These are phyloP conservation scores for Aspergillus campestris DNA, from an alignment of 495 filamentous ascomycete species.

Conservation along the genomic window DNA sequence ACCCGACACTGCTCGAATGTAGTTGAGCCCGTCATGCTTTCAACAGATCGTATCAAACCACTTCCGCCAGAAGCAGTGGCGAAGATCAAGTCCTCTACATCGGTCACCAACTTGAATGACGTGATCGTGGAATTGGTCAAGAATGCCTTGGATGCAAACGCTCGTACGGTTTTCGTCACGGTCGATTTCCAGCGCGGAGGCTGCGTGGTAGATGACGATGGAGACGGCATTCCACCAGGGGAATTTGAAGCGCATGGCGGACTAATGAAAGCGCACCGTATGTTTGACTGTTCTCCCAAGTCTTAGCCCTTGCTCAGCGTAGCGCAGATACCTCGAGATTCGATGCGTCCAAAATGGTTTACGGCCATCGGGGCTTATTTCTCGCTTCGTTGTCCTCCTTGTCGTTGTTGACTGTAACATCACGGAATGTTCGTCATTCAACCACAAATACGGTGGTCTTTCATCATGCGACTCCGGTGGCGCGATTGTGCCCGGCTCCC, in stretches of 20 bases:
- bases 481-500: conserved; percentile 57
- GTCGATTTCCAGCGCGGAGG: conserved; percentile 70
- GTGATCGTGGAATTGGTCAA: conserved; percentile 70
- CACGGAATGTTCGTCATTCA: conserved; percentile 54
- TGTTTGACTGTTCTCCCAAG: conserved; percentile 16
- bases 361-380: conserved; percentile 69
- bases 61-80: conserved; percentile 67
- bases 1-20: background rate
- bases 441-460: conserved; percentile 63
- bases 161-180: conserved; percentile 59
- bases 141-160: conserved; percentile 78
- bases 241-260: conserved; percentile 67
- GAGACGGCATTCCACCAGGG: conserved; percentile 61
- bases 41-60: conserved; percentile 45
- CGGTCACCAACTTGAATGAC: conserved; percentile 64
- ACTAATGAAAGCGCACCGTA: conserved; percentile 67
- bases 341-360: conserved; percentile 28
- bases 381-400: conserved; percentile 69
- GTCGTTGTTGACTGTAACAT: conserved; percentile 71
- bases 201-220: conserved; percentile 85
- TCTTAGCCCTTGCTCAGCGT: conserved; percentile 11
- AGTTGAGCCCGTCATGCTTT: conserved; percentile 10
- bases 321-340: conserved; percentile 71
- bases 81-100: conserved; percentile 81
- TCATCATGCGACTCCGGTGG: conserved; percentile 62